Evolutionary conservation across 352 stramenopile species (phyloP), one percentile per base, ranked within the genome.

Genomic region (Pythium rhizo-oryzae): DNA sequence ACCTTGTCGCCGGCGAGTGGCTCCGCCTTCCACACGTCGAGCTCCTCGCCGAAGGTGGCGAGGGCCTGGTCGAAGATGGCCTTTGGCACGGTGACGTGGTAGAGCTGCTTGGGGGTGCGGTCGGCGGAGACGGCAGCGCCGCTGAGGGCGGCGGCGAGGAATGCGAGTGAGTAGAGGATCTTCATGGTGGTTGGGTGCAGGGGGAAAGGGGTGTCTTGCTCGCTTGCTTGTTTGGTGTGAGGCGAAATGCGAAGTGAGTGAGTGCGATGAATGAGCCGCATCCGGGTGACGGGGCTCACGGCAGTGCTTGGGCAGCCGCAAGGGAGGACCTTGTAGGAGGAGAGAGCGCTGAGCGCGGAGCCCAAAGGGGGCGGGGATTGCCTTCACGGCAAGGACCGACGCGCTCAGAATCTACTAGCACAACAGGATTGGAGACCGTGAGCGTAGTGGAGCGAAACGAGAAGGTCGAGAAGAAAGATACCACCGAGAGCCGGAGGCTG

Each of bases 41-140:
- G 39, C 18, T 70, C 64, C 6, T 63, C 62, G 9, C 46, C 57
- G 19, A 73, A 68, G 2, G 52, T 44, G 12, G 55, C 62, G 8
- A 68, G 16, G 9, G 66, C 66, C 41, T 53, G 37, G 58, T 74
- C 68, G 28, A 70, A 69, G 5, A 74, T 43, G 2, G 46, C 18
- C 61, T 76, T 78, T 50, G 72, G 51, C 15, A 76, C 52, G 19
- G 72, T 78, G 24, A 78, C 63, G 72, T 78, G 72, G 60, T 70
- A 78, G 51, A 79, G 69, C 54, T 79, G 72, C 73, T 79, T 77
- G 37, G 44, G 61, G 4, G 30, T 25, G 8, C 46, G 44, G 7
- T 74, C 59, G 24, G 69, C 69, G 0, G 67, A 58, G 60, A 69
- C 67, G 4, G 47, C 16, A 24, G 63, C 59, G n/a, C 37, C 30